Evolutionary conservation across 306 rosid species (phyloP).

Genomic region (Pterocarpus macrocarpus): DNA sequence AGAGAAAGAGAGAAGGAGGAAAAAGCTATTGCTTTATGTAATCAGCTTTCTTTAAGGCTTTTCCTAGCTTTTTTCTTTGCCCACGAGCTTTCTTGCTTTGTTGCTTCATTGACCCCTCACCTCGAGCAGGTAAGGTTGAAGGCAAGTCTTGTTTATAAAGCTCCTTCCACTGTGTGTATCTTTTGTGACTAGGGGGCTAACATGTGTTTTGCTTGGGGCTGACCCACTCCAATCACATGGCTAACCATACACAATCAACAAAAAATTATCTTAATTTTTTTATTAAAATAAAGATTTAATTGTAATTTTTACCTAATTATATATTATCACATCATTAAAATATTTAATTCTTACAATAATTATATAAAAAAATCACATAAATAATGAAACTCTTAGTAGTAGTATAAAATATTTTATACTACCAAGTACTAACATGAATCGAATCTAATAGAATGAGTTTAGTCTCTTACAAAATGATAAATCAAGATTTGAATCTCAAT

Average conservation of each 20-base stretch:
- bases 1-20: constrained; percentile 19
- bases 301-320: too few species aligned
- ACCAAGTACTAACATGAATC: too few species aligned
- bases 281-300: too few species aligned
- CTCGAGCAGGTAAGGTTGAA: constrained; percentile 67
- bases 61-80: constrained; percentile 46
- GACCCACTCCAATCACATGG: constrained; percentile 44
- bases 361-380: too few species aligned
- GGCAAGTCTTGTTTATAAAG: constrained; percentile 67
- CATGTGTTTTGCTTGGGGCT: constrained; percentile 32
- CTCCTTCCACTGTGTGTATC: constrained; percentile 25
- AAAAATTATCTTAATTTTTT: too few species aligned
- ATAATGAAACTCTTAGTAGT: too few species aligned
- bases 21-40: constrained; percentile 73
- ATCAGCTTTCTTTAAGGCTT: constrained; percentile 71
- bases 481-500: too few species aligned
- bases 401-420: too few species aligned
- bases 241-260: background rate
- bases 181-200: background rate
- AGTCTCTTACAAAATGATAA: too few species aligned
- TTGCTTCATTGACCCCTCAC: constrained; percentile 74
- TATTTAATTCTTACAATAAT: too few species aligned
- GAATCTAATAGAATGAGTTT: too few species aligned
- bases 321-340: too few species aligned
- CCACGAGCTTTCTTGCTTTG: constrained; percentile 51